These are phyloP conservation scores for Verticillium klebahnii DNA, from an alignment of 2,329 filamentous ascomycete species.

Conservation along the genomic window DNA sequence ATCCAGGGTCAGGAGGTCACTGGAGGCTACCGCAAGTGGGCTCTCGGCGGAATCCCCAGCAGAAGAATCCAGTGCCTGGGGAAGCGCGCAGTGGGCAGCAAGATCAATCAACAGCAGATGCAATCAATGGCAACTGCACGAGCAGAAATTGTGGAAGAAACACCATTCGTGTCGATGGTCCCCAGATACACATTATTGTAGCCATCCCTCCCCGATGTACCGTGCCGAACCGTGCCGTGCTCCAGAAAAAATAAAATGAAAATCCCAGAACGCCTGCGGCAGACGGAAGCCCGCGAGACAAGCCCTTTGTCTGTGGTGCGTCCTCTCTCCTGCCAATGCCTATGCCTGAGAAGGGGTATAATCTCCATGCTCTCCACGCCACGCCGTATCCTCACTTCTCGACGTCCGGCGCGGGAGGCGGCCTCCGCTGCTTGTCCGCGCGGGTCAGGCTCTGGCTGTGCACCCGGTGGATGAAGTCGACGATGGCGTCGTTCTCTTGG, in stretches of 20 bases:
- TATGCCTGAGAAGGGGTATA: background rate
- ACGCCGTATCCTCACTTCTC: background rate
- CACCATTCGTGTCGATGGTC: background rate
- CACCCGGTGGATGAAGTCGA: constrained; percentile 72
- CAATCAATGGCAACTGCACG: background rate
- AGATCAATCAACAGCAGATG: background rate
- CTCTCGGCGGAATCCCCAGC: too few relatives aligned
- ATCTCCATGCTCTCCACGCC: background rate
- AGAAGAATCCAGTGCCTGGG: too few relatives aligned
- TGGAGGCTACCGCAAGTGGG: background rate
- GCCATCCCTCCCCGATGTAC: background rate
- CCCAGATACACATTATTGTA: background rate
- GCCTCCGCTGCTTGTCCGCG: constrained; percentile 6
- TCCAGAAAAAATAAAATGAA: background rate
- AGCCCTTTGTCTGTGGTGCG: background rate
- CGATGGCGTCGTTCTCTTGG: constrained; percentile 77
- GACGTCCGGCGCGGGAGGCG: constrained; percentile 2
- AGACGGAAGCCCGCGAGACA: background rate
- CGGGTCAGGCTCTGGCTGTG: constrained; percentile 12
- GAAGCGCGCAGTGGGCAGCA: too few relatives aligned
- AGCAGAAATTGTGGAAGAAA: background rate
- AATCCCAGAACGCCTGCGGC: background rate
- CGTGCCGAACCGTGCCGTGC: background rate
- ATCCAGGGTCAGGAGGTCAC: background rate
- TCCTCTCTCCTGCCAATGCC: background rate